phyloP scores from a whole-genome alignment of 768 basidiomycete genomes.

The Lactifluus piperatus region DNA sequence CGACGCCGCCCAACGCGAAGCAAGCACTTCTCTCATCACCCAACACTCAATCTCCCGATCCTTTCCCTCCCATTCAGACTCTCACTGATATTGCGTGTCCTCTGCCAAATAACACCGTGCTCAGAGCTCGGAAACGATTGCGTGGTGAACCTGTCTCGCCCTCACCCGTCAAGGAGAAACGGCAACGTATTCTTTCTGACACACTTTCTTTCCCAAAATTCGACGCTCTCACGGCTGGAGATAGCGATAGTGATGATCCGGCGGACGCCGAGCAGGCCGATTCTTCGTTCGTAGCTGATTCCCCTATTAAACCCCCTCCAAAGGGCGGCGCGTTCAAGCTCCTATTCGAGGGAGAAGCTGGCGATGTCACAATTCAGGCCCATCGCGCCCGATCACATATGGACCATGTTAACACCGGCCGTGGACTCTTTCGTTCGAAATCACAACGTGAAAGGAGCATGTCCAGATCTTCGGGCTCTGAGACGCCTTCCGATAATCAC shows the following conservation, averaged over 20 bases:
- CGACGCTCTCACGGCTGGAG: slow-evolving; percentile 22
- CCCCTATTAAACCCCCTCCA: slow-evolving; percentile 54
- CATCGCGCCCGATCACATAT: slow-evolving; percentile 17
- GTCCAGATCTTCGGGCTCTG: slow-evolving; percentile 17
- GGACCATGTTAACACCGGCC: not conserved
- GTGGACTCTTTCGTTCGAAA: slow-evolving; percentile 6
- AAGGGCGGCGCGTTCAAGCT: slow-evolving; percentile 55
- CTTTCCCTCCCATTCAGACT: slow-evolving; percentile 32
- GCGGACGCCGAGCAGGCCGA: slow-evolving; percentile 26
- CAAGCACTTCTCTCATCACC: slow-evolving; percentile 19
- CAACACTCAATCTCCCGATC: slow-evolving; percentile 32
- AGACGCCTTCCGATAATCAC: slow-evolving; percentile 16
- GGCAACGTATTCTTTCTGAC: slow-evolving; percentile 45
- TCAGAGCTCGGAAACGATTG: slow-evolving; percentile 69
- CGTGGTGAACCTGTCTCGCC: slow-evolving; percentile 80
- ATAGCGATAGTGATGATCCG: slow-evolving; percentile 31
- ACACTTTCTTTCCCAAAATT: slow-evolving; percentile 32
- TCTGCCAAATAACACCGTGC: slow-evolving; percentile 35
- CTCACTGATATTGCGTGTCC: slow-evolving; percentile 13
- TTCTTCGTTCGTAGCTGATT: slow-evolving; percentile 55
- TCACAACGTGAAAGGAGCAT: slow-evolving; percentile 21
- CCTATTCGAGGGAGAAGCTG: slow-evolving; percentile 51
- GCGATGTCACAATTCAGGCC: slow-evolving; percentile 6
- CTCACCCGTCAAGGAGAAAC: slow-evolving; percentile 71
- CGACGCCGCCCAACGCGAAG: slow-evolving; percentile 25